phyloP scores from a whole-genome alignment of 805 yeast species.

The Tetrapisispora phaffii region DNA sequence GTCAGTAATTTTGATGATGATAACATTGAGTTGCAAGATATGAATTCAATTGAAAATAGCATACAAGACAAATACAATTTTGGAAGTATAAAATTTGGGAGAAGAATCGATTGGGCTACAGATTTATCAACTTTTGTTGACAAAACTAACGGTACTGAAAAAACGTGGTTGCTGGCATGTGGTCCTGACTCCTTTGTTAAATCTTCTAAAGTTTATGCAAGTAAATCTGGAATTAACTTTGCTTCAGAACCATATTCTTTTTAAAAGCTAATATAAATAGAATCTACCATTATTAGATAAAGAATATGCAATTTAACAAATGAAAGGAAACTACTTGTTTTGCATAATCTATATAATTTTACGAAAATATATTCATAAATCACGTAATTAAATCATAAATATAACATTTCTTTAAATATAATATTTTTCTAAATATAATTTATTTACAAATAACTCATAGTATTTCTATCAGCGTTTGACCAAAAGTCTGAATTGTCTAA shows the following conservation, averaged over 20 bases:
- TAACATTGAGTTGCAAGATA: not conserved
- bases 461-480: not conserved
- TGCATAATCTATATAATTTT: not conserved
- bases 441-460: not conserved
- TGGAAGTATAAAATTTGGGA: slow-evolving; percentile 15
- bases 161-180: slow-evolving; percentile 25
- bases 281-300: not conserved
- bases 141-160: slow-evolving; percentile 5
- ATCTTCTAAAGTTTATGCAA: slow-evolving; percentile 15
- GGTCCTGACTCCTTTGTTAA: slow-evolving; percentile 22
- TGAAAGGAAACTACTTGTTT: not conserved
- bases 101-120: slow-evolving; percentile 21
- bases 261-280: not conserved
- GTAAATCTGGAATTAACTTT: not conserved
- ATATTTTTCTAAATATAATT: not conserved
- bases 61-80: slow-evolving; percentile 5
- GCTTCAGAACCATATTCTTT: slow-evolving; percentile 4
- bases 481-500: slow-evolving; percentile 12
- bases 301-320: too few species aligned
- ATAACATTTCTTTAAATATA: too few species aligned
- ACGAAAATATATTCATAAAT: not conserved
- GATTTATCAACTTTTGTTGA: slow-evolving; percentile 19
- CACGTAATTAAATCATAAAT: not conserved
- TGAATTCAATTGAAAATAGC: not conserved
- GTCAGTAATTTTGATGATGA: slow-evolving; percentile 10